A percentile compares a stretch with the other conserved stretches of the same genome.
Evolutionary conservation across 129 eudicot genomes (phyloP).

Genomic region (Flaveria sonorensis): DNA sequence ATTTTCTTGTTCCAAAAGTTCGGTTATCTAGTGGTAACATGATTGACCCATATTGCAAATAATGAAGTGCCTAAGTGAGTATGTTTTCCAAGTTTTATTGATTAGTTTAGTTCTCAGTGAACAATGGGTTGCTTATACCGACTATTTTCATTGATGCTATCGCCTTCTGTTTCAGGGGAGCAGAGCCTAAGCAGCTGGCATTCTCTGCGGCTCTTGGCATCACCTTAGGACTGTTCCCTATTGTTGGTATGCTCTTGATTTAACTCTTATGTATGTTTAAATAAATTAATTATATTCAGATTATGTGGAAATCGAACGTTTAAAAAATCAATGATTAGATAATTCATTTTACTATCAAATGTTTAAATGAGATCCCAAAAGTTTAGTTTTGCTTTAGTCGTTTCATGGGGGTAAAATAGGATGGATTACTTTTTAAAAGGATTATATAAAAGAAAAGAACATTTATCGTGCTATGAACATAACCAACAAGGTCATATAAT

Average conservation of each 20-base stretch:
- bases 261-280: slow-evolving; percentile 16
- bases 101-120: neutral
- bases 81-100: neutral
- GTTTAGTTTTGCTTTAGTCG: too few species aligned
- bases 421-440: neutral
- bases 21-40: neutral
- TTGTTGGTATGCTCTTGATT: slow-evolving; percentile 64
- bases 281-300: neutral
- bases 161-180: slow-evolving; percentile 55
- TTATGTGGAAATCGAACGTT: neutral
- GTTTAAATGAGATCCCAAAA: too few species aligned
- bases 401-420: neutral
- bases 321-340: neutral
- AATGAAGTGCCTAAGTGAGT: neutral
- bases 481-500: neutral
- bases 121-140: slow-evolving; percentile 1
- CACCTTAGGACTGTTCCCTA: slow-evolving; percentile 84
- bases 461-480: neutral
- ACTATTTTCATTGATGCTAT: slow-evolving; percentile 3
- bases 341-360: neutral
- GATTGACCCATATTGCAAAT: neutral
- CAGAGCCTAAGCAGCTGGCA: slow-evolving; percentile 93
- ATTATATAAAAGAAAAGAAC: neutral
- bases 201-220: slow-evolving; percentile 90
- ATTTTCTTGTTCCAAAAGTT: too few species aligned